A percentile compares a stretch with the other conserved stretches of the same genome.
These are phyloP conservation scores for Elongisporangium undulatum DNA, from an alignment of 352 stramenopile species.

Conservation along the genomic window DNA sequence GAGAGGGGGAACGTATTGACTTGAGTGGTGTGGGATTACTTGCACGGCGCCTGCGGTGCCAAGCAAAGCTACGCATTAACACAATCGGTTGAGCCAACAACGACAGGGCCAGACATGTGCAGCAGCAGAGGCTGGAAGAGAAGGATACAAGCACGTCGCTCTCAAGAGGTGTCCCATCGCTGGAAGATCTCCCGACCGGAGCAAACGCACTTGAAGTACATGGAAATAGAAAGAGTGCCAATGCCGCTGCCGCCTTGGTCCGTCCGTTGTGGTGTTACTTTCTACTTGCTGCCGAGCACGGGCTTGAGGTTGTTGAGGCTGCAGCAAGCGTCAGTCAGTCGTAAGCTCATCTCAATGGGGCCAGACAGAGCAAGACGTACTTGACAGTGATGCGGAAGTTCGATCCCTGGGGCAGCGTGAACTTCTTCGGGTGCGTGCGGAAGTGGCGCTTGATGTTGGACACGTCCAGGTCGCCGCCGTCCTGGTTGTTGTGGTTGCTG, in stretches of 20 bases:
- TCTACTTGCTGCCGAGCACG: slow-evolving; percentile 63
- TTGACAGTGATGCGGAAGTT: slow-evolving; percentile 82
- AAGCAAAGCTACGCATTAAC: background rate
- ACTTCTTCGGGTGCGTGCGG: slow-evolving; percentile 72
- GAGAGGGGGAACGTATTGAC: background rate
- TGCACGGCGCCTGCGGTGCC: background rate
- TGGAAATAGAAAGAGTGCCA: background rate
- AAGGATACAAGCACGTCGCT: background rate
- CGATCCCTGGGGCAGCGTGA: slow-evolving; percentile 70
- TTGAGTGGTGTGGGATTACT: background rate
- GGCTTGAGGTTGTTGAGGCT: slow-evolving; percentile 72
- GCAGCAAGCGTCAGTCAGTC: slow-evolving; percentile 7
- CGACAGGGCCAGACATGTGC: too few species aligned
- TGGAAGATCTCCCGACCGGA: too few species aligned
- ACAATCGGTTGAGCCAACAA: background rate
- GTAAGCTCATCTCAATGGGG: background rate
- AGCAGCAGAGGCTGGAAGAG: background rate
- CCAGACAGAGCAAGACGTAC: slow-evolving; percentile 28
- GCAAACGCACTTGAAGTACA: background rate
- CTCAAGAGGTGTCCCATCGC: too few species aligned
- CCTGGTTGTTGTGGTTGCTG: slow-evolving; percentile 19
- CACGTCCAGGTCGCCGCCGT: slow-evolving; percentile 38
- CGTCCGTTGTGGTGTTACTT: background rate
- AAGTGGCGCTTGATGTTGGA: slow-evolving; percentile 82
- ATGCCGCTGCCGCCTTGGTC: too few species aligned